Evolutionary conservation across 2,329 filamentous ascomycete genomes (phyloP).

Genomic region (Fusarium solani-melongenae): DNA sequence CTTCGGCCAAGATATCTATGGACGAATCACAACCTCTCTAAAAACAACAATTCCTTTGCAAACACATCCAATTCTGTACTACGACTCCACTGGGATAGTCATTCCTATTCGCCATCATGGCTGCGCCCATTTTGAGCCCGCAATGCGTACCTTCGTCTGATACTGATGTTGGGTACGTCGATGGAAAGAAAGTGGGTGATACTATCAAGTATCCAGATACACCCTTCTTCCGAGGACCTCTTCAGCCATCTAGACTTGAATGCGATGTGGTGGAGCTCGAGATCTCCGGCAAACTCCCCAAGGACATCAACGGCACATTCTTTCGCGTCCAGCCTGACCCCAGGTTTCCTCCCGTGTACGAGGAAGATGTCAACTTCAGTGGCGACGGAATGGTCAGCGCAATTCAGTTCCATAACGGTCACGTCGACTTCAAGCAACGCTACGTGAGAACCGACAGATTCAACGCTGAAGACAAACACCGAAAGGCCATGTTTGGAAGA

Average conservation of each 20-base stretch:
- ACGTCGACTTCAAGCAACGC: conserved; percentile 14
- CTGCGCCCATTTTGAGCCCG: not conserved
- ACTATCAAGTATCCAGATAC: not conserved
- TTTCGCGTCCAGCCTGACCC: conserved; percentile 26
- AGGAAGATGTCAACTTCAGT: conserved; percentile 26
- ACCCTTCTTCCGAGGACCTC: not conserved
- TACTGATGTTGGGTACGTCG: not conserved
- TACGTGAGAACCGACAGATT: conserved; percentile 17
- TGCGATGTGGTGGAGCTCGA: conserved; percentile 11
- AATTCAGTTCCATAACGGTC: not conserved
- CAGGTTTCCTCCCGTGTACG: conserved; percentile 10
- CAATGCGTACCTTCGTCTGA: not conserved
- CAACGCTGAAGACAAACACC: not conserved
- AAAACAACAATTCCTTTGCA: not conserved
- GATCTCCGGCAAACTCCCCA: not conserved
- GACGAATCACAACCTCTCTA: not conserved
- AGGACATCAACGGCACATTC: conserved; percentile 23
- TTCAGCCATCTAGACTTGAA: conserved; percentile 7
- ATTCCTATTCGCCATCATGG: not conserved
- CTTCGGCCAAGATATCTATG: not conserved
- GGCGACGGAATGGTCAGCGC: conserved; percentile 25
- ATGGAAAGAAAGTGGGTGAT: not conserved
- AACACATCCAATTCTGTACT: not conserved
- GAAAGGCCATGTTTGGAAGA: conserved; percentile 15
- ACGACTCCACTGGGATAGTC: not conserved